A percentile compares a stretch with the other conserved stretches of the same genome.
Evolutionary conservation across 257 asterid species (phyloP).

Genomic region (Nicotiana undulata): DNA sequence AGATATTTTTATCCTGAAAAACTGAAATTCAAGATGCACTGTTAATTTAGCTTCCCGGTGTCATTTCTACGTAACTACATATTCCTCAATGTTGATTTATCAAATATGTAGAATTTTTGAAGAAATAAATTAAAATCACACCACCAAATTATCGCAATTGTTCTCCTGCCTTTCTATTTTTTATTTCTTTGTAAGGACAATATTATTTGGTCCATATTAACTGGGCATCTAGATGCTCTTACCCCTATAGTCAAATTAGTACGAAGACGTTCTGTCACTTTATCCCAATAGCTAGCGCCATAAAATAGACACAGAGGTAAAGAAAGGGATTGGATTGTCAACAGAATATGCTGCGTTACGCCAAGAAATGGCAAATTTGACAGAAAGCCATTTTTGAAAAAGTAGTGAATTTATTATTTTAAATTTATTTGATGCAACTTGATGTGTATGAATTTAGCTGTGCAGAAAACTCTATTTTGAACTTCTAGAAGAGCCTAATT

Average conservation of each 20-base stretch:
- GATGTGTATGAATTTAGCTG: background rate
- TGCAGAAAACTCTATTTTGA: background rate
- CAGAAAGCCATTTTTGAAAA: background rate
- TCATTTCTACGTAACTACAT: too few relatives aligned
- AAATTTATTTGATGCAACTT: background rate
- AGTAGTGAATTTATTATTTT: background rate
- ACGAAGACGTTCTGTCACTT: background rate
- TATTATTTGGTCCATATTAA: background rate
- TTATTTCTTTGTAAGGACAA: background rate
- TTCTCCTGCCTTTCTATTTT: background rate
- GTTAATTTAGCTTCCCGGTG: too few relatives aligned
- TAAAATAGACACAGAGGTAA: background rate
- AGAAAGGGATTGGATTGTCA: background rate
- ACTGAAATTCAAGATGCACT: too few relatives aligned
- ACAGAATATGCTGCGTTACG: background rate
- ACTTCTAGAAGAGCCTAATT: conserved; percentile 11
- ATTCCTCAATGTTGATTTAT: background rate
- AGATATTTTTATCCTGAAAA: too few relatives aligned
- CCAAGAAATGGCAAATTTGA: conserved; percentile 1
- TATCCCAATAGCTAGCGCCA: background rate
- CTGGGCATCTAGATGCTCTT: background rate
- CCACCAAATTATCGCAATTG: background rate
- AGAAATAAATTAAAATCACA: background rate
- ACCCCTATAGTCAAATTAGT: background rate
- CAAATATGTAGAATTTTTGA: background rate